Evolutionary conservation across 441 rosid genomes (phyloP).

Genomic region (Erodium trifolium): DNA sequence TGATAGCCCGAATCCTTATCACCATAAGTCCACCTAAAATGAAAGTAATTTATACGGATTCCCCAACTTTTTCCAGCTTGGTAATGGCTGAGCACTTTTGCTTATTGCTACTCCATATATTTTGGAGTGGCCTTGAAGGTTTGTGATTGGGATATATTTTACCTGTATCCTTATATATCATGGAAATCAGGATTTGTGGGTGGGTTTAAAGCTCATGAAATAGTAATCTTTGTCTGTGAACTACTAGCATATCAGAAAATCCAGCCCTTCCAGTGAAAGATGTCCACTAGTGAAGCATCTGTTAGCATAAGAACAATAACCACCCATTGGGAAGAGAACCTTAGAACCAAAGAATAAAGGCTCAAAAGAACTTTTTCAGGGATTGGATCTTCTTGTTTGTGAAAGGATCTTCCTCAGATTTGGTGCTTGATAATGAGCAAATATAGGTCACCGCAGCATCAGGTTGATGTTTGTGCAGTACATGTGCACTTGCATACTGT

Average conservation of each 20-base stretch:
- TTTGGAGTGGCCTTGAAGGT: conserved; percentile 3
- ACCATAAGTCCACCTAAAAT: background rate
- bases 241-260: conserved; percentile 7
- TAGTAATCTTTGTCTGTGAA: conserved; percentile 7
- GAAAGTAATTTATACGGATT: background rate
- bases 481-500: conserved; percentile 7
- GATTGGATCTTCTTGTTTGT: conserved; percentile 8
- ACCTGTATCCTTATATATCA: background rate
- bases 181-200: background rate
- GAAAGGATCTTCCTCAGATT: conserved; percentile 1
- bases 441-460: background rate
- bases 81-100: conserved; percentile 1
- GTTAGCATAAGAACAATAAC: conserved; percentile 4
- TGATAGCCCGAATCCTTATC: conserved; percentile 5
- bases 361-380: conserved; percentile 1
- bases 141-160: background rate
- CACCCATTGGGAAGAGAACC: conserved; percentile 5
- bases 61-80: conserved; percentile 3
- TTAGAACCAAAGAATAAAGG: conserved; percentile 8
- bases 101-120: conserved; percentile 9
- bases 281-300: conserved; percentile 11
- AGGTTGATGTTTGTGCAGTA: background rate
- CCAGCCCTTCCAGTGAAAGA: conserved; percentile 1
- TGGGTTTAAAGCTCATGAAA: conserved; percentile 1
- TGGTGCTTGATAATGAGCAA: conserved; percentile 3